A percentile compares a stretch with the other conserved stretches of the same genome.
These are phyloP conservation scores for Fusarium tupiense DNA, from an alignment of 2,329 filamentous ascomycete genomes.

Conservation along the genomic window DNA sequence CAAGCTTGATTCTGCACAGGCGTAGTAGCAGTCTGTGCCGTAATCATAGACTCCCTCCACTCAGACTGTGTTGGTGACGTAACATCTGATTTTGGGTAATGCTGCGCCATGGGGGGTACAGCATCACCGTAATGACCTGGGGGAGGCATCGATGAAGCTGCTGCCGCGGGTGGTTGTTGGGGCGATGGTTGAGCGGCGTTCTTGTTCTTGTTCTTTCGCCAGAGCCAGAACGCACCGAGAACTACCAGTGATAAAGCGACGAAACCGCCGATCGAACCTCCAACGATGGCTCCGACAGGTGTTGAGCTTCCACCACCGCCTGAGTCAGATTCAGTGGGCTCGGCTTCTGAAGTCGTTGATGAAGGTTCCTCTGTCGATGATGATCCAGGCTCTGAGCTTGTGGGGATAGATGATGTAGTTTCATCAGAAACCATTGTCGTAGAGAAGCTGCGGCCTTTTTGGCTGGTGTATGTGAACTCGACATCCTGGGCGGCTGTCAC, in stretches of 20 bases:
- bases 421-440: not conserved
- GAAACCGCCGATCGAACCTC: conserved; percentile 20
- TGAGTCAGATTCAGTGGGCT: not conserved
- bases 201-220: conserved; percentile 12
- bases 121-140: not conserved
- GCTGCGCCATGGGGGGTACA: not conserved
- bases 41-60: conserved; percentile 15
- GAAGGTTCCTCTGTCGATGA: not conserved
- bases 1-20: conserved; percentile 15
- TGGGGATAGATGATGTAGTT: not conserved
- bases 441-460: not conserved
- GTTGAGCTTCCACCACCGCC: not conserved
- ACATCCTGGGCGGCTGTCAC: conserved; percentile 11
- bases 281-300: conserved; percentile 22
- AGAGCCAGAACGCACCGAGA: conserved; percentile 10
- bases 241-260: conserved; percentile 1
- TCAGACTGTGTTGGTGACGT: conserved; percentile 10
- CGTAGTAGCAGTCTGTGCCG: not conserved
- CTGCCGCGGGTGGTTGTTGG: not conserved
- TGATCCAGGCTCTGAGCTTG: not conserved
- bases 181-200: not conserved
- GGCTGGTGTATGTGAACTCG: conserved; percentile 10
- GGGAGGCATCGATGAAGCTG: not conserved
- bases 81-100: conserved; percentile 3
- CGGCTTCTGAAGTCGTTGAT: not conserved